Percentiles rank a stretch among this genome's conserved stretches.
Conservation (phyloP, 176 grass and related monocot species). For the Triticum urartu region DNA sequence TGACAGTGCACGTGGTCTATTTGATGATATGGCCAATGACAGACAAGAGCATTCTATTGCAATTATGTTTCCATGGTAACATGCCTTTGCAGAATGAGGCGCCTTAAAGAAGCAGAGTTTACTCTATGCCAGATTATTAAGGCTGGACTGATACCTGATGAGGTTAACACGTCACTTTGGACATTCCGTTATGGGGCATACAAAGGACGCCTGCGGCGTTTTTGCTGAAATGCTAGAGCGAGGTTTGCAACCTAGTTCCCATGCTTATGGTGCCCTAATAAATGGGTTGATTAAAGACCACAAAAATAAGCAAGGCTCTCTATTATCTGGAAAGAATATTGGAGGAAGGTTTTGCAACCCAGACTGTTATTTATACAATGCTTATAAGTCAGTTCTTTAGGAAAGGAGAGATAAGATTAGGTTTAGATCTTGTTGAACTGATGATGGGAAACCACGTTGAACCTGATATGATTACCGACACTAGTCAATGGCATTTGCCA, state of each 20-base stretch:
- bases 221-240: slow-evolving; percentile 43
- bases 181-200: slow-evolving; percentile 15
- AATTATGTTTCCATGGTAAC: slow-evolving; percentile 39
- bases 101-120: slow-evolving; percentile 25
- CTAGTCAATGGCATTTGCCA: slow-evolving; percentile 29
- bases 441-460: slow-evolving; percentile 36
- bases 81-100: slow-evolving; percentile 28
- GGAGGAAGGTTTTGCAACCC: slow-evolving; percentile 35
- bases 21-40: slow-evolving; percentile 36
- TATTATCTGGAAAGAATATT: slow-evolving; percentile 42
- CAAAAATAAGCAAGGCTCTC: slow-evolving; percentile 21
- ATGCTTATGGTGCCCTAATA: slow-evolving; percentile 34
- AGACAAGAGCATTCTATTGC: slow-evolving; percentile 22
- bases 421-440: slow-evolving; percentile 33
- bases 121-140: slow-evolving; percentile 31
- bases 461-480: slow-evolving; percentile 34
- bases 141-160: slow-evolving; percentile 26
- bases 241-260: slow-evolving; percentile 30
- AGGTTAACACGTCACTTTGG: slow-evolving; percentile 37
- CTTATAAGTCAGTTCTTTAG: slow-evolving; percentile 45
- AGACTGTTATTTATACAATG: slow-evolving; percentile 48
- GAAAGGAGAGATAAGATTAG: slow-evolving; percentile 21
- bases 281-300: slow-evolving; percentile 41
- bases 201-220: slow-evolving; percentile 8
- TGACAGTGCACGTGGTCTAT: slow-evolving; percentile 22